Evolutionary conservation across 768 basidiomycete species (phyloP).

Genomic region (Gautieria morchelliformis): DNA sequence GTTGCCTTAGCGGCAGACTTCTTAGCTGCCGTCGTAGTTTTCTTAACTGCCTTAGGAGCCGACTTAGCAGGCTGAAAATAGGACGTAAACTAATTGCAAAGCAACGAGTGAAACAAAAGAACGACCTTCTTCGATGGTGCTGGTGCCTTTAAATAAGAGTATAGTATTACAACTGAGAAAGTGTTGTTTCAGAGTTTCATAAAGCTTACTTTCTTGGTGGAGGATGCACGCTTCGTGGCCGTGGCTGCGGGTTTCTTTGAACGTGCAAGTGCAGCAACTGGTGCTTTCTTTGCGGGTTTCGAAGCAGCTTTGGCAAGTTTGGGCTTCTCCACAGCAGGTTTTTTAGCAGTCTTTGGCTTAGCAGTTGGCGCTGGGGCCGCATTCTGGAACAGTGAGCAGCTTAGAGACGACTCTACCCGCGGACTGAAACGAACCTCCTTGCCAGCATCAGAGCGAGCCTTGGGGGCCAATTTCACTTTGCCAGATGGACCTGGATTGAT

Average conservation of each 20-base stretch:
- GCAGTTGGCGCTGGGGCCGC: background rate
- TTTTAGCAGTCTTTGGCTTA: slow-evolving; percentile 9
- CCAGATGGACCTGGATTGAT: slow-evolving; percentile 34
- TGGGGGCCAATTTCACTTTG: slow-evolving; percentile 62
- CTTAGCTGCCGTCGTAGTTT: background rate
- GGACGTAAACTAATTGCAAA: background rate
- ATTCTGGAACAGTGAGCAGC: background rate
- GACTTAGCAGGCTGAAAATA: slow-evolving; percentile 23
- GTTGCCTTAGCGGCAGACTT: slow-evolving; percentile 27
- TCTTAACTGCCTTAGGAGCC: slow-evolving; percentile 6
- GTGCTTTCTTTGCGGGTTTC: slow-evolving; percentile 1
- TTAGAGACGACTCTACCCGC: slow-evolving; percentile 11
- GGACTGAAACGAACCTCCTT: slow-evolving; percentile 45
- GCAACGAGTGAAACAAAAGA: background rate
- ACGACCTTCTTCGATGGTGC: slow-evolving; percentile 6
- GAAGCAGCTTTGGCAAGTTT: background rate
- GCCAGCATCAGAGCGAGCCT: slow-evolving; percentile 37
- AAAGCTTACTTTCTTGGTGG: background rate
- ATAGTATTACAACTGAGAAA: background rate
- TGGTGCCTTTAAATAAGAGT: background rate
- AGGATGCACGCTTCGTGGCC: background rate
- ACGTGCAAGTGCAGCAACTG: background rate
- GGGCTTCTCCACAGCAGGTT: background rate
- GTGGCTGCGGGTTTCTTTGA: slow-evolving; percentile 3
- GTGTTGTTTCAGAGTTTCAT: background rate